A percentile compares a stretch with the other conserved stretches of the same genome.
phyloP scores from a whole-genome alignment of 2,329 filamentous ascomycete genomes.

The Colletotrichum magnum region DNA sequence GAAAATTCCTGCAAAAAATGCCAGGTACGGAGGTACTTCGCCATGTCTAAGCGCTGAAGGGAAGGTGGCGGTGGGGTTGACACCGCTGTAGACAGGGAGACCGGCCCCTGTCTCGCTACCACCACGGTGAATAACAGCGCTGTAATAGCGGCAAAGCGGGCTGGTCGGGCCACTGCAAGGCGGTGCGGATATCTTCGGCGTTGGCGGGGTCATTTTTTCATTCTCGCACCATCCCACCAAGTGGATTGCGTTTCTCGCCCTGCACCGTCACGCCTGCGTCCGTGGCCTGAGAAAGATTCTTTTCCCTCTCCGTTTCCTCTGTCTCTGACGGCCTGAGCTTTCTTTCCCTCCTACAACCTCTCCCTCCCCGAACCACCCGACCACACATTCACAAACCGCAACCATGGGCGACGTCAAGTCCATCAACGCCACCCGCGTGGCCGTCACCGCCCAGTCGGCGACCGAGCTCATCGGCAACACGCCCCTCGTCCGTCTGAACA shows the following conservation, averaged over 20 bases:
- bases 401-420: conserved; percentile 41
- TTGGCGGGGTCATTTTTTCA: conserved; percentile 39
- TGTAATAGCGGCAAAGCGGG: background rate
- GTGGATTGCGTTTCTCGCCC: conserved; percentile 38
- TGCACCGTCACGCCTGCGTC: conserved; percentile 2
- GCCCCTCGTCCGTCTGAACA: conserved; percentile 94
- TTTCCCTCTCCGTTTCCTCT: background rate
- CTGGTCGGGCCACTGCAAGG: background rate
- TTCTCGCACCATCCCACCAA: conserved; percentile 39
- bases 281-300: conserved; percentile 24
- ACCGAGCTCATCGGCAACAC: conserved; percentile 95
- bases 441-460: conserved; percentile 70
- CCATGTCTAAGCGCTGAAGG: background rate
- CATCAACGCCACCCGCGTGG: conserved; percentile 35
- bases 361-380: background rate
- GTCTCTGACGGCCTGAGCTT: no score
- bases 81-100: background rate
- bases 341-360: background rate
- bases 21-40: no score
- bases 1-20: conserved; percentile 1
- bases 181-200: conserved; percentile 40
- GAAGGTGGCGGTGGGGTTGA: conserved; percentile 18
- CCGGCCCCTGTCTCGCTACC: conserved; percentile 5
- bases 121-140: background rate
- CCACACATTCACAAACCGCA: conserved; percentile 11